These are phyloP conservation scores for Tricholomella constricta DNA, from an alignment of 768 basidiomycete genomes.

Conservation along the genomic window DNA sequence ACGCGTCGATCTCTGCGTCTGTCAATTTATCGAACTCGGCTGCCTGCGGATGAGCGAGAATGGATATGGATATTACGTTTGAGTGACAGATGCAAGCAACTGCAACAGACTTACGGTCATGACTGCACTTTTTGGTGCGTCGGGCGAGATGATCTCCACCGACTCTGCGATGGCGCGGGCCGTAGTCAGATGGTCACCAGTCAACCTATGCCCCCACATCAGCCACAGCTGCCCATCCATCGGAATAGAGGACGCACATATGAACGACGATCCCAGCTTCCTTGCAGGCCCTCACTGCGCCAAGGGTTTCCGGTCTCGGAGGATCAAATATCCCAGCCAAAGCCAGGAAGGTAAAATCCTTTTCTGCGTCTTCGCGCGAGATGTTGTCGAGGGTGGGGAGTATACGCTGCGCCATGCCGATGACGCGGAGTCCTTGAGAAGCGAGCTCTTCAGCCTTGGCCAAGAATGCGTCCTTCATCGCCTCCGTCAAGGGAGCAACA, in stretches of 20 bases:
- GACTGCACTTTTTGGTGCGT: slow-evolving; percentile 39
- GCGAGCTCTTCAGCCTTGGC: slow-evolving; percentile 40
- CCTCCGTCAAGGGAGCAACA: slow-evolving; percentile 30
- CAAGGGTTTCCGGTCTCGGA: slow-evolving; percentile 53
- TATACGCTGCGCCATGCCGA: slow-evolving; percentile 35
- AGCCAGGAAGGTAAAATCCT: slow-evolving; percentile 50
- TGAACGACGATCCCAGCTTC: slow-evolving; percentile 55
- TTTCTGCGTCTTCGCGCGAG: slow-evolving; percentile 46
- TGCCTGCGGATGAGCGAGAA: slow-evolving; percentile 25
- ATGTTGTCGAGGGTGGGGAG: slow-evolving; percentile 22
- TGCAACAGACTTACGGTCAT: slow-evolving; percentile 30
- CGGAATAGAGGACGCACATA: slow-evolving; percentile 29
- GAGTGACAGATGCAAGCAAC: neutral
- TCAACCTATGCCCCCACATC: slow-evolving; percentile 40
- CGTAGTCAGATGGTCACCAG: slow-evolving; percentile 55
- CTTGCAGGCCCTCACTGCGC: slow-evolving; percentile 51
- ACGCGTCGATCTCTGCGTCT: slow-evolving; percentile 50
- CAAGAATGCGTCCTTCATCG: slow-evolving; percentile 27
- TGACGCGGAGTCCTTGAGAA: slow-evolving; percentile 42
- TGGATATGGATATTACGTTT: no score
- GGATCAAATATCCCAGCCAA: slow-evolving; percentile 60
- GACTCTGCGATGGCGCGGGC: slow-evolving; percentile 52
- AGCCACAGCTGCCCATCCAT: neutral
- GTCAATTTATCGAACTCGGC: slow-evolving; percentile 54
- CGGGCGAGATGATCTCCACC: slow-evolving; percentile 47